Evolutionary conservation across 2,329 filamentous ascomycete species (phyloP), one percentile per base, ranked within the genome.

Genomic region (Colletotrichum plurivorum): DNA sequence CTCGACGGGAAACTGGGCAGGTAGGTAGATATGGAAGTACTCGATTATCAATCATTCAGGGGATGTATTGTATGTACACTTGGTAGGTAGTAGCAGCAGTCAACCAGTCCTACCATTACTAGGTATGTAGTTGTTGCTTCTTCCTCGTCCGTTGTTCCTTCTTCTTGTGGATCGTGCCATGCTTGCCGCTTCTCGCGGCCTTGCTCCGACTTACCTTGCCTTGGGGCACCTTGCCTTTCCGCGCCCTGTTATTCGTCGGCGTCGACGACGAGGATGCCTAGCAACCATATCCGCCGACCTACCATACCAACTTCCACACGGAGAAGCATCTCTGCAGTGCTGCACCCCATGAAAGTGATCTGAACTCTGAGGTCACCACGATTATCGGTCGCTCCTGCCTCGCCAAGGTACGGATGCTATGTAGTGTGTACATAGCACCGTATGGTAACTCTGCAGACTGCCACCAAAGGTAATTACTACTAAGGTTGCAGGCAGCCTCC

Each of bases 61-160:
- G 22, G 22, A 4, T 25, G 22, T 25, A 25, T 25, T 25, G 22
- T 25, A 25, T 25, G 22, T 25, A 25, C 22, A 25, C 22, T 5
- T 25, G 22, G 22, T 25, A 5, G 22, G 22, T 25, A 25, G 22
- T 25, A 25, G 22, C 4, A 25, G 22, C 22, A 25, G 22, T 25
- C 22, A 25, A 25, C 3, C 22, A 25, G 22, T 25, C 22, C 31
- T 36, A 36, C 31, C 9, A 36, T 9, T 10, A 10, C 3, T 10
- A 36, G 31, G 7, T 36, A 36, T 36, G 31, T 36, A 36, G 31
- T 59, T 49, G 55, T 69, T 69, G 62, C 66, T 69, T 69, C 63
- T 66, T 46, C 18, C 48, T 65, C 41, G 27, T 53, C 59, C 56
- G 66, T 43, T 48, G 55, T 65, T 68, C 46, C 65, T 64, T 64